Conservation (phyloP, 768 basidiomycete species). For the Austroboletus eburneus region DNA sequence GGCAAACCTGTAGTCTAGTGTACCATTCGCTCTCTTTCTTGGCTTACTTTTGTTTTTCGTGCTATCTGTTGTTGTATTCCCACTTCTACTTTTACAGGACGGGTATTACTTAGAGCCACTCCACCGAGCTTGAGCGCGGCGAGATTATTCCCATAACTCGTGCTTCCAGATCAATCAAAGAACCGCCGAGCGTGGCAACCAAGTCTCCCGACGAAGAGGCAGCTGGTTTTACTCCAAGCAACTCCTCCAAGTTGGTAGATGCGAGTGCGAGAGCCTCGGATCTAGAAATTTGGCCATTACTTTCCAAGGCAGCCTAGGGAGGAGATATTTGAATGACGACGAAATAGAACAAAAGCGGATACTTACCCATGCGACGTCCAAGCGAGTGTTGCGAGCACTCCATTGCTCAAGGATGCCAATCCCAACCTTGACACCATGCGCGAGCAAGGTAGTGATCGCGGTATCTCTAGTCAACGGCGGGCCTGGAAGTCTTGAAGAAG, state of each 20-base stretch:
- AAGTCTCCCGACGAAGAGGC: conserved; percentile 40
- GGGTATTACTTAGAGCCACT: conserved; percentile 40
- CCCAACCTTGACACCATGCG: conserved; percentile 69
- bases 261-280: conserved; percentile 49
- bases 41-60: not conserved
- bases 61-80: conserved; percentile 7
- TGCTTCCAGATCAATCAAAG: conserved; percentile 42
- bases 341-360: conserved; percentile 10
- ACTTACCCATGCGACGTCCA: conserved; percentile 80
- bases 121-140: conserved; percentile 42
- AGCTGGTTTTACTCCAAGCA: conserved; percentile 28
- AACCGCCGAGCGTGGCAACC: conserved; percentile 54
- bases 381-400: conserved; percentile 71
- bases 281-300: conserved; percentile 37
- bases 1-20: conserved; percentile 10
- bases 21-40: not conserved
- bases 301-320: conserved; percentile 38
- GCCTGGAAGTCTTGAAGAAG: conserved; percentile 24
- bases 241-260: conserved; percentile 50
- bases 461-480: conserved; percentile 39
- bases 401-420: conserved; percentile 64
- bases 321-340: conserved; percentile 20
- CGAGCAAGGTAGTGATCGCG: conserved; percentile 55
- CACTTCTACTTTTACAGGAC: conserved; percentile 1
- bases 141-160: conserved; percentile 56